Conservation (phyloP, 2,329 filamentous ascomycete species). For the Ceratocystis ficicola region DNA sequence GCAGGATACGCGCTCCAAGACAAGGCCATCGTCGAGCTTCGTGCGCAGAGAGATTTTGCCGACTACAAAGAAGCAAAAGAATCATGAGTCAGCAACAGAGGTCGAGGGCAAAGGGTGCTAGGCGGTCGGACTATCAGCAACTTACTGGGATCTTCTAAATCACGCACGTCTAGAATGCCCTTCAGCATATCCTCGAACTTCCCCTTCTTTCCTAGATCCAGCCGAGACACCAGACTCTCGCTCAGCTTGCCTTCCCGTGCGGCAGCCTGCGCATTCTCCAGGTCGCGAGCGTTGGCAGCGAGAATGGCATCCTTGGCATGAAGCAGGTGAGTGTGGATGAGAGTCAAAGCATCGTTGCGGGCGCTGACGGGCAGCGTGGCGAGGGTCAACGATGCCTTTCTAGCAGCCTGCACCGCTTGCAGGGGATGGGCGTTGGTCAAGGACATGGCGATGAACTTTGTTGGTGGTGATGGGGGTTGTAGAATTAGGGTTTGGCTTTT, state of each 20-base stretch:
- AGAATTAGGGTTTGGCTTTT: not conserved
- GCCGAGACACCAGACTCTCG: constrained; percentile 70
- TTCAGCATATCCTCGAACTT: constrained; percentile 98
- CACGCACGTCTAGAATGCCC: constrained; percentile 79
- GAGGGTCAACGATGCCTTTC: constrained; percentile 67
- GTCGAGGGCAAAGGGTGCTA: constrained; percentile 15
- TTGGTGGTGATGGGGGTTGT: not conserved
- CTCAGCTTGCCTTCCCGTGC: constrained; percentile 65
- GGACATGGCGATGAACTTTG: constrained; percentile 50
- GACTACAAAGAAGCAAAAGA: constrained; percentile 38
- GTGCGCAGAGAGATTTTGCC: constrained; percentile 76
- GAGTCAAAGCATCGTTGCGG: constrained; percentile 73
- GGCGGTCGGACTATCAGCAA: constrained; percentile 22
- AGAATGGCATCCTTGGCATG: constrained; percentile 63
- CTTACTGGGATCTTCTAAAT: constrained; percentile 73
- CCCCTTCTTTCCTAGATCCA: constrained; percentile 74
- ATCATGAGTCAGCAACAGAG: constrained; percentile 8
- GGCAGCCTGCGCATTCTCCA: constrained; percentile 60
- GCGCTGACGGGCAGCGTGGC: constrained; percentile 63
- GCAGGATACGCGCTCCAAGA: constrained; percentile 77
- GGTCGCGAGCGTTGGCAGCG: constrained; percentile 72
- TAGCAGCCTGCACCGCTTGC: constrained; percentile 66
- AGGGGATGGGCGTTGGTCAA: constrained; percentile 72
- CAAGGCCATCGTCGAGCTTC: constrained; percentile 71
- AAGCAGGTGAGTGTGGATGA: constrained; percentile 66